Evolutionary conservation across 805 yeast species (phyloP).

Genomic region (Blastobotrys chiropterorum): DNA sequence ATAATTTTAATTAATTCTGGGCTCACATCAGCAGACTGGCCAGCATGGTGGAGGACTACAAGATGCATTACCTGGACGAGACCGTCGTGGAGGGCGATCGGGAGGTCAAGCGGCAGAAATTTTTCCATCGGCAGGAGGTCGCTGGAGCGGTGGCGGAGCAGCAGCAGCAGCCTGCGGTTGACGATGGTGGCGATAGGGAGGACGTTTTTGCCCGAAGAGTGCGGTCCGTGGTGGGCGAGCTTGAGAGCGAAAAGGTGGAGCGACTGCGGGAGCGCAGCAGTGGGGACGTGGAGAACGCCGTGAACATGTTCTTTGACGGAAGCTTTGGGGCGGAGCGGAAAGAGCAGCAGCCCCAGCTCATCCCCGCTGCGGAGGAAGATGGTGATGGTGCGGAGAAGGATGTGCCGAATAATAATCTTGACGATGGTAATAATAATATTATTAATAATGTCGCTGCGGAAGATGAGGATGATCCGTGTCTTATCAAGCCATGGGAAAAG

Average conservation of each 20-base stretch:
- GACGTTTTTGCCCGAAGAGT: conserved; percentile 17
- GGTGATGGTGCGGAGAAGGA: neutral
- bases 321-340: neutral
- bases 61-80: neutral
- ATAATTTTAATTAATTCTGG: neutral
- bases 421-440: neutral
- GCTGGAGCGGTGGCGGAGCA: neutral
- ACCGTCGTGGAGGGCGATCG: neutral
- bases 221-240: conserved; percentile 26
- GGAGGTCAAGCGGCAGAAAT: neutral
- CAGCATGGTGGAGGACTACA: neutral
- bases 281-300: conserved; percentile 24
- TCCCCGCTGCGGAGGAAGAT: neutral
- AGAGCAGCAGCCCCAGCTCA: neutral
- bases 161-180: neutral
- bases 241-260: conserved; percentile 15
- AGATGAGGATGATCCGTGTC: neutral
- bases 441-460: too few relatives aligned
- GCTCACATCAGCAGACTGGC: neutral
- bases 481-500: conserved; percentile 15
- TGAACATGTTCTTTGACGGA: conserved; percentile 24
- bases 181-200: neutral
- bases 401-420: neutral
- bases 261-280: conserved; percentile 18
- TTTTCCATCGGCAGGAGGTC: neutral